A percentile compares a stretch with the other conserved stretches of the same genome.
phyloP scores from a whole-genome alignment of 2,329 filamentous ascomycete genomes.

The Neonectria punicea region DNA sequence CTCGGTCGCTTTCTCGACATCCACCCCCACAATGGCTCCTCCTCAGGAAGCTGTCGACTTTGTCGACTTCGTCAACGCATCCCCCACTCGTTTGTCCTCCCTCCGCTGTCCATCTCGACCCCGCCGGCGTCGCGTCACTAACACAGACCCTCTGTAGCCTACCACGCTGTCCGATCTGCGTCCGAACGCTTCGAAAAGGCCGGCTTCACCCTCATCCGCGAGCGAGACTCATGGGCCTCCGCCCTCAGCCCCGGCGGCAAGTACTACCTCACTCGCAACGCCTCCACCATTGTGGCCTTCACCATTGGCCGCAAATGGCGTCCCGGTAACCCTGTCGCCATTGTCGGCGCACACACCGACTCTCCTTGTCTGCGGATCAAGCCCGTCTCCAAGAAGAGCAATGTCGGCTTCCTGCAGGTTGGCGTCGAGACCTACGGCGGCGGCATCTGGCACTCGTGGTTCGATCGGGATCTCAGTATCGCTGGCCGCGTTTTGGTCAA shows the following conservation, averaged over 20 bases:
- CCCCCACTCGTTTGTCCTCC: slow-evolving; percentile 80
- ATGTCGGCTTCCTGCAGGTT: slow-evolving; percentile 89
- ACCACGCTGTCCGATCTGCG: slow-evolving; percentile 89
- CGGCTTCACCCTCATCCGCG: slow-evolving; percentile 88
- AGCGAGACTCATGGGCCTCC: slow-evolving; percentile 88
- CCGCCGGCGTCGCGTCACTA: slow-evolving; percentile 23
- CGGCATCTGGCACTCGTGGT: slow-evolving; percentile 98
- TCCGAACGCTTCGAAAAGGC: slow-evolving; percentile 80
- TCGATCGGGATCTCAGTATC: slow-evolving; percentile 92
- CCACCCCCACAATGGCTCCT: slow-evolving; percentile 59
- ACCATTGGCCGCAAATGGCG: slow-evolving; percentile 91
- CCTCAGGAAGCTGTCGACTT: slow-evolving; percentile 79
- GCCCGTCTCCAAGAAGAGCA: slow-evolving; percentile 89
- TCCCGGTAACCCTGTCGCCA: slow-evolving; percentile 88
- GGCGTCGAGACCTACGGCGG: slow-evolving; percentile 97
- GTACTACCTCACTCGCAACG: slow-evolving; percentile 96
- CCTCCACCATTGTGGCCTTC: slow-evolving; percentile 91
- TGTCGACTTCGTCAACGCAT: slow-evolving; percentile 92
- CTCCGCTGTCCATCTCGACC: background rate
- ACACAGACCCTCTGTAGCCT: slow-evolving; percentile 68
- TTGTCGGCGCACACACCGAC: slow-evolving; percentile 97
- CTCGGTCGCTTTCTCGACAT: slow-evolving; percentile 41
- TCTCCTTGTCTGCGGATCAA: slow-evolving; percentile 93
- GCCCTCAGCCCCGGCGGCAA: slow-evolving; percentile 86
- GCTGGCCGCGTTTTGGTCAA: slow-evolving; percentile 89